Evolutionary conservation across 768 basidiomycete species (phyloP).

Genomic region (Scleroderma citrinum): DNA sequence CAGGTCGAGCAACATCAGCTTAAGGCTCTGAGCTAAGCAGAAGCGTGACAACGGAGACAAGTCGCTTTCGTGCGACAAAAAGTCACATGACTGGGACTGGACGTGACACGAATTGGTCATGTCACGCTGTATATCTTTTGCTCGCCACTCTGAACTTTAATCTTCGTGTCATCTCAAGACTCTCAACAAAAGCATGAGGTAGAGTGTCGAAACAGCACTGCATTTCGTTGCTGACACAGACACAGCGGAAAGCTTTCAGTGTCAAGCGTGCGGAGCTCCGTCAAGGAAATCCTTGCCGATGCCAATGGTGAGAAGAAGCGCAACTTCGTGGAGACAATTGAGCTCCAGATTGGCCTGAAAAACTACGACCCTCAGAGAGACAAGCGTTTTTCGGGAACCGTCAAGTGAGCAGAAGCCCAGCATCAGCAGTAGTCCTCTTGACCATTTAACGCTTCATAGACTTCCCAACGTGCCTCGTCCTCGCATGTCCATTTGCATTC

Average conservation of each 20-base stretch:
- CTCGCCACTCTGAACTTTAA: slow-evolving; percentile 29
- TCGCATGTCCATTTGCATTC: slow-evolving; percentile 99
- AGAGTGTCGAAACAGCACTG: neutral
- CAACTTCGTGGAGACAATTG: slow-evolving; percentile 94
- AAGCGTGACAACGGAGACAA: neutral
- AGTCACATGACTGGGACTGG: slow-evolving; percentile 11
- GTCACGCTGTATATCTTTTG: slow-evolving; percentile 31
- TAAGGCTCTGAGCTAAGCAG: neutral
- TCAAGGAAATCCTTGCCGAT: slow-evolving; percentile 83
- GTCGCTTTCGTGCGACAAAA: slow-evolving; percentile 7
- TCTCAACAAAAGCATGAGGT: slow-evolving; percentile 29
- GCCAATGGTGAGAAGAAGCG: slow-evolving; percentile 86
- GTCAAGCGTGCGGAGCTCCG: slow-evolving; percentile 98
- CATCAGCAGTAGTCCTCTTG: neutral
- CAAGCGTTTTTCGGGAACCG: slow-evolving; percentile 99
- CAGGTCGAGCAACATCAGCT: neutral
- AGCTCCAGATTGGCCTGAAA: slow-evolving; percentile 94
- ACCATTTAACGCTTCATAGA: slow-evolving; percentile 36
- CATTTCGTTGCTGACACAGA: neutral
- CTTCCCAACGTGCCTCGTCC: slow-evolving; percentile 96
- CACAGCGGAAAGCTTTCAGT: slow-evolving; percentile 85
- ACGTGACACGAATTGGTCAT: slow-evolving; percentile 19
- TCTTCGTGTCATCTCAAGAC: slow-evolving; percentile 19
- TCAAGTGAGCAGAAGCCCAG: slow-evolving; percentile 57
- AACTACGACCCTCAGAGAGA: slow-evolving; percentile 99